A percentile compares a stretch with the other conserved stretches of the same genome.
These are phyloP conservation scores for Staphylotrichum tortipilum DNA, from an alignment of 495 filamentous ascomycete genomes.

Conservation along the genomic window DNA sequence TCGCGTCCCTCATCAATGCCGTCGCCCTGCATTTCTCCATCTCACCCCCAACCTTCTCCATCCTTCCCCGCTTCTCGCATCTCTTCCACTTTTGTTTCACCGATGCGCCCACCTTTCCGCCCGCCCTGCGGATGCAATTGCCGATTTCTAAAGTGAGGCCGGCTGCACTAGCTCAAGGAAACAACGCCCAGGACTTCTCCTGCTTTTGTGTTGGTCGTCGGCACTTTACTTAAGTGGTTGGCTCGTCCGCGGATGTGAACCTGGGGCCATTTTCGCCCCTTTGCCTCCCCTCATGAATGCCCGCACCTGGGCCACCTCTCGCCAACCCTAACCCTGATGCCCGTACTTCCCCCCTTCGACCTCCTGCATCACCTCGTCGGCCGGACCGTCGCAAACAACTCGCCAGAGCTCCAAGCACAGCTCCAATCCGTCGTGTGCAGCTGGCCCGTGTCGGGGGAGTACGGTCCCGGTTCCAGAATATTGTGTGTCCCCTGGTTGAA, in stretches of 20 bases:
- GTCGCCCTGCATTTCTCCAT: too few species aligned
- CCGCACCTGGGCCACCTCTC: background rate
- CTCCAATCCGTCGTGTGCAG: conserved; percentile 44
- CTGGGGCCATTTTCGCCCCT: background rate
- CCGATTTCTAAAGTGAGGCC: too few species aligned
- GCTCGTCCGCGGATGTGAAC: background rate
- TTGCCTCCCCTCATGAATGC: background rate
- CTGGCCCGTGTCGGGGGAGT: conserved; percentile 54
- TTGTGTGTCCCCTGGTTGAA: conserved; percentile 42
- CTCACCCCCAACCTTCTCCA: background rate
- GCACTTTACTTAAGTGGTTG: too few species aligned
- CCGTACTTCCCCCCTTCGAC: background rate
- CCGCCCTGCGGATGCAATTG: background rate
- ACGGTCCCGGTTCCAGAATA: conserved; percentile 46
- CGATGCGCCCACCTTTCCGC: background rate
- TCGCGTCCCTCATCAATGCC: too few species aligned
- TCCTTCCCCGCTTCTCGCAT: background rate
- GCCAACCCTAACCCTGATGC: conserved; percentile 9
- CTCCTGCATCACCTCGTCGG: background rate
- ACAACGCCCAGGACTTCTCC: too few species aligned
- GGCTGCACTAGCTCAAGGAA: too few species aligned
- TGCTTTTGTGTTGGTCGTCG: too few species aligned
- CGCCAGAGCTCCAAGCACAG: too few species aligned
- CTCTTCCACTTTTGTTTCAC: background rate
- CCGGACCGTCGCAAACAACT: conserved; percentile 15